A percentile compares a stretch with the other conserved stretches of the same genome.
Evolutionary conservation across 352 stramenopile genomes (phyloP).

Genomic region (Globisporangium mamillatum): DNA sequence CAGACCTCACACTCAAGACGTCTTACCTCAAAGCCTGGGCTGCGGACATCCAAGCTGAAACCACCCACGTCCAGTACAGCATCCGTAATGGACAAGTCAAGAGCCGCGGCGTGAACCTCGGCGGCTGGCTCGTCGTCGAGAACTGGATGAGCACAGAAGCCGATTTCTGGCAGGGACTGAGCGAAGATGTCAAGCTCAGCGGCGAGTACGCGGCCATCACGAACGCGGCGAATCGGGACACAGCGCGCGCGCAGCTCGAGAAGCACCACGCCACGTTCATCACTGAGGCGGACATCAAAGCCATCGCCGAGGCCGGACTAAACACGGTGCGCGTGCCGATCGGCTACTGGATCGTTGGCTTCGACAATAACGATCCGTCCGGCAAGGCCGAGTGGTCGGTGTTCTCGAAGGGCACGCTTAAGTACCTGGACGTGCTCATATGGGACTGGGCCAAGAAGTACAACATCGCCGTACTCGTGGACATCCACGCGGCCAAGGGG

Average conservation of each 20-base stretch:
- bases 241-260: slow-evolving; percentile 34
- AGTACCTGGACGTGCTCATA: slow-evolving; percentile 51
- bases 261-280: slow-evolving; percentile 68
- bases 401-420: slow-evolving; percentile 39
- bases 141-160: slow-evolving; percentile 70
- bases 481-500: slow-evolving; percentile 63
- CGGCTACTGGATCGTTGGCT: slow-evolving; percentile 78
- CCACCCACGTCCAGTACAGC: slow-evolving; percentile 44
- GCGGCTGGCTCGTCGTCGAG: slow-evolving; percentile 77
- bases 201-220: slow-evolving; percentile 70
- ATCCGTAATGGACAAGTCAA: slow-evolving; percentile 54
- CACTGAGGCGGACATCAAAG: slow-evolving; percentile 60
- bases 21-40: background rate
- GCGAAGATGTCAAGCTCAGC: slow-evolving; percentile 24
- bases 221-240: slow-evolving; percentile 28
- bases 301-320: slow-evolving; percentile 56
- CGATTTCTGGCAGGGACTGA: slow-evolving; percentile 56
- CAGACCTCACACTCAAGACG: background rate
- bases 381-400: slow-evolving; percentile 39
- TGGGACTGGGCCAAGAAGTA: slow-evolving; percentile 40
- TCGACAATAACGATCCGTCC: slow-evolving; percentile 50
- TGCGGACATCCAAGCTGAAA: background rate
- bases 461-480: slow-evolving; percentile 57
- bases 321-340: slow-evolving; percentile 80
- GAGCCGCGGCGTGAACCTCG: slow-evolving; percentile 70